Base-by-base conservation (phyloP, 2,329 filamentous ascomycete genomes). In the Trichoderma sp. region DNA sequence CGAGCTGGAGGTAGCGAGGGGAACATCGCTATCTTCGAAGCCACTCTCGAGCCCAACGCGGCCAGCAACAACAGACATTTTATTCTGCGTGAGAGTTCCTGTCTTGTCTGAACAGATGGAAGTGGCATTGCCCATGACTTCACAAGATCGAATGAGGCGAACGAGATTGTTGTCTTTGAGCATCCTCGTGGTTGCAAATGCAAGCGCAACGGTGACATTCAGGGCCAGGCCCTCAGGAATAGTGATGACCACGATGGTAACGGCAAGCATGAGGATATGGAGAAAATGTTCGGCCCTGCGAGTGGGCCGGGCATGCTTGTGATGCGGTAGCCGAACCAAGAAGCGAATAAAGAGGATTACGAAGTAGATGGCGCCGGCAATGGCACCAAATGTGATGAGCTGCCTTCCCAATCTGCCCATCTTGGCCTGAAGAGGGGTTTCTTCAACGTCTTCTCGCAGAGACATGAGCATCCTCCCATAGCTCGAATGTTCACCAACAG, bases 391-490 rank as follows among this genome's bases (percentile, higher is more conserved):
- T 1, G 79, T 77, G 28, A 82, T 82, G 68, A 95, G 93, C 75
- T 93, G 91, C 74, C 93, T 91, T 7, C 92, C 92, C 21, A 95
- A 83, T 4, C 89, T 84, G 72, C 94, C 93, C 69, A 95, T 82
- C 78, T 94, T 94, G 3, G 86, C 89, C 77, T 95, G 92, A 8
- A 95, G 70, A 4, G 92, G 92, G 1, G 92, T 95, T 28, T 91
- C 90, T 75, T 94, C 89, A 68, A 89, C 88, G 70, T 93, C 90
- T 73, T 92, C 90, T 70, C 91, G 88, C 13, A 95, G 81, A 46
- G 91, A 91, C 86, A 94, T 90, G 81, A 94, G 86, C 3, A 89
- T 93, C 74, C 92, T 91, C 68, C 92, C 92, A 74, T 92, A 89
- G 37, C 87, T 91, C 0, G 91, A 92, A 77, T 94, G 86, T 43